A percentile compares a stretch with the other conserved stretches of the same genome.
phyloP scores from a whole-genome alignment of 2,329 filamentous ascomycete species.

The Neonectria neomacrospora region DNA sequence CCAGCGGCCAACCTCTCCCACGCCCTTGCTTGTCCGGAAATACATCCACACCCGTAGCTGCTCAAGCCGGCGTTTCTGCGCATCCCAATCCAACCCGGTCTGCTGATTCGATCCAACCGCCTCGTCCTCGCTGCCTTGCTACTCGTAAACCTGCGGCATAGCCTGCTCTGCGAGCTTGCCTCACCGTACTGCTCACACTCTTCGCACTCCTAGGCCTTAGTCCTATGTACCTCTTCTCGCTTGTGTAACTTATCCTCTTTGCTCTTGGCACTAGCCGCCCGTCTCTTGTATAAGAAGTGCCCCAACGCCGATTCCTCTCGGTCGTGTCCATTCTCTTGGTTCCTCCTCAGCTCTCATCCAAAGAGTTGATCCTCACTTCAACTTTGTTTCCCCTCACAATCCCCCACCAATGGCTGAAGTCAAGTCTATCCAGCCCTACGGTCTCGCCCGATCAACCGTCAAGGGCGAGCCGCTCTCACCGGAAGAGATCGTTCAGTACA shows the following conservation, averaged over 20 bases:
- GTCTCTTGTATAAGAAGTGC: conserved; percentile 42
- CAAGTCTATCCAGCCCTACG: conserved; percentile 72
- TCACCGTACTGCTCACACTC: conserved; percentile 30
- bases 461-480: conserved; percentile 69
- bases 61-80: conserved; percentile 22
- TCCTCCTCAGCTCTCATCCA: conserved; percentile 38
- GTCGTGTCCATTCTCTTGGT: conserved; percentile 24
- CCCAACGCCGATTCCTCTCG: conserved; percentile 17
- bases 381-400: conserved; percentile 20
- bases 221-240: conserved; percentile 32
- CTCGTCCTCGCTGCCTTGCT: conserved; percentile 26
- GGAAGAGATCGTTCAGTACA: conserved; percentile 75
- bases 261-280: conserved; percentile 28
- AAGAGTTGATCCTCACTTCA: conserved; percentile 37
- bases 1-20: conserved; percentile 23
- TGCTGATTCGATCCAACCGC: conserved; percentile 32
- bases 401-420: conserved; percentile 52
- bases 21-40: conserved; percentile 23
- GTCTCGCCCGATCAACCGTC: conserved; percentile 72
- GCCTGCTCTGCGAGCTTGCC: conserved; percentile 23
- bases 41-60: conserved; percentile 38
- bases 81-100: conserved; percentile 21
- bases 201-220: neutral
- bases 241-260: conserved; percentile 20
- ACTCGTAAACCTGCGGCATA: conserved; percentile 35